These are phyloP conservation scores for Stephania japonica DNA, from an alignment of 164 flowering plant species.

Conservation along the genomic window DNA sequence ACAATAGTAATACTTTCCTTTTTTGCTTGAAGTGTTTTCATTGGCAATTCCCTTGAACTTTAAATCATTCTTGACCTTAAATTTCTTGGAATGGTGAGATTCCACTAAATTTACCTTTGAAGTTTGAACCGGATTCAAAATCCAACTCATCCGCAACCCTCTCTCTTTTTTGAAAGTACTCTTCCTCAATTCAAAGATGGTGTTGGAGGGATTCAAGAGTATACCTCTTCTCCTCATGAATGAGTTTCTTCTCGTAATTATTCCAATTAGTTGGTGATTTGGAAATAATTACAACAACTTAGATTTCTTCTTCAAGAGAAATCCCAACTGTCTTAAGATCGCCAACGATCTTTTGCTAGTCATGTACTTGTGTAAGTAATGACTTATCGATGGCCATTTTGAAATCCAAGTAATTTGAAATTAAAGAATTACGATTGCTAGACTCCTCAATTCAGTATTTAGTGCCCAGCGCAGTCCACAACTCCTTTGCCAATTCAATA, in stretches of 20 bases:
- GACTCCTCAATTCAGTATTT: slow-evolving; percentile 1
- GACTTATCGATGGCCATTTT: slow-evolving; percentile 2
- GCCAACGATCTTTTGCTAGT: not conserved
- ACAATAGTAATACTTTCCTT: not conserved
- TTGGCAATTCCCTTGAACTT: not conserved
- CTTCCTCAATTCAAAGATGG: slow-evolving; percentile 6
- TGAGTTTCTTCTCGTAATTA: too few relatives aligned
- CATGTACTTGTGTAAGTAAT: slow-evolving; percentile 8
- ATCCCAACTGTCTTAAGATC: not conserved
- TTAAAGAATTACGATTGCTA: slow-evolving; percentile 1
- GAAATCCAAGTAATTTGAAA: slow-evolving; percentile 4
- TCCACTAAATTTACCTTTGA: not conserved
- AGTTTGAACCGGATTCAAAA: not conserved
- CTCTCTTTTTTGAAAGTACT: not conserved
- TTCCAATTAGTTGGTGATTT: not conserved
- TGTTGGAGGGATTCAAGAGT: not conserved
- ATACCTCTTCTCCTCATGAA: not conserved
- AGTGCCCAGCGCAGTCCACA: not conserved
- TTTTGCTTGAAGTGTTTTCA: not conserved
- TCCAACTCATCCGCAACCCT: not conserved
- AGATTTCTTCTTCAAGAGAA: not conserved
- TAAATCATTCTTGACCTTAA: not conserved
- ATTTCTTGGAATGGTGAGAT: not conserved
- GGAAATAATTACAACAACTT: not conserved
- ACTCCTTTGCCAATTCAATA: not conserved